Conservation (phyloP, 73 alveolate species). For the Paramecium pentaurelia region DNA sequence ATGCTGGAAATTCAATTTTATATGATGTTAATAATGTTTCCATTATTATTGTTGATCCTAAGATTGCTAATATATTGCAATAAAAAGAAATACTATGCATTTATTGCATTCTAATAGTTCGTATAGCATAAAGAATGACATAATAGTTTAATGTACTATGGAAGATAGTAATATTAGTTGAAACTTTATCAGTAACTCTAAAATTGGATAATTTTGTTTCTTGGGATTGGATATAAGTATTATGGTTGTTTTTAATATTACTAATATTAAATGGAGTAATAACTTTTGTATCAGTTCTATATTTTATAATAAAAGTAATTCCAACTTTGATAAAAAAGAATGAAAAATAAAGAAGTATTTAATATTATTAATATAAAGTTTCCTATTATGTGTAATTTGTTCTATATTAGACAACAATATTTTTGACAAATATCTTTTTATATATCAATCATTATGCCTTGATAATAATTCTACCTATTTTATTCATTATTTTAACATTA, state of each 20-base stretch:
- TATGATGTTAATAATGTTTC: neutral
- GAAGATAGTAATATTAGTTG: conserved; percentile 6
- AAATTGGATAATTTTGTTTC: neutral
- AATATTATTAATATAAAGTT: neutral
- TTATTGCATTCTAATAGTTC: neutral
- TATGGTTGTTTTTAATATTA: neutral
- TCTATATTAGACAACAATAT: neutral
- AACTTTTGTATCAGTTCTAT: neutral
- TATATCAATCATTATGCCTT: neutral
- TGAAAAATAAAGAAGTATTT: neutral
- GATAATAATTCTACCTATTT: neutral
- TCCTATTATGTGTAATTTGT: neutral
- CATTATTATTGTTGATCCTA: neutral
- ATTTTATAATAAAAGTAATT: neutral
- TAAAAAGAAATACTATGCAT: neutral
- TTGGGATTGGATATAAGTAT: conserved; percentile 2
- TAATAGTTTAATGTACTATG: conserved; percentile 32
- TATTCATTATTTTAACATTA: neutral
- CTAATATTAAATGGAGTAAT: neutral
- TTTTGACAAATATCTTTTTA: neutral
- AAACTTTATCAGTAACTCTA: neutral
- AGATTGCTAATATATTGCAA: conserved; percentile 4
- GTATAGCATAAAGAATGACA: conserved; percentile 30
- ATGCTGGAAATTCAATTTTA: neutral
- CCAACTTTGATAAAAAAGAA: neutral